Evolutionary conservation across 495 filamentous ascomycete genomes (phyloP).

Genomic region (Pseudevernia furfuracea): DNA sequence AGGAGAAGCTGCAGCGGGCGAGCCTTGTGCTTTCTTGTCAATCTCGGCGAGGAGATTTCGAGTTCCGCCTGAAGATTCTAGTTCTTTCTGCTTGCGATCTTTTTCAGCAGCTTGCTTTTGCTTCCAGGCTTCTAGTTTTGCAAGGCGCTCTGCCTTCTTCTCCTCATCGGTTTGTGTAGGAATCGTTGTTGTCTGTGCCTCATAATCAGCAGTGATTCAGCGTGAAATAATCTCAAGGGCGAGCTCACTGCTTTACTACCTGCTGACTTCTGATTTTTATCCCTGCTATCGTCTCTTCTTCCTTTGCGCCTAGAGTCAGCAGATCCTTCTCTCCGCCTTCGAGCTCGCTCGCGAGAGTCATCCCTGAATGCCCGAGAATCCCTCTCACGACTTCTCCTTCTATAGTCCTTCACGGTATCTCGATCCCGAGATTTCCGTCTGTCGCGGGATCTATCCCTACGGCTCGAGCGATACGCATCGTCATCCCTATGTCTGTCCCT

Average conservation of each 20-base stretch:
- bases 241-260: slow-evolving; percentile 49
- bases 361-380: slow-evolving; percentile 71
- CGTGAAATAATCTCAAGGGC: too few species aligned
- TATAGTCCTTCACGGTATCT: slow-evolving; percentile 52
- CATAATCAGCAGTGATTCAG: not conserved
- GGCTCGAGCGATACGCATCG: slow-evolving; percentile 53
- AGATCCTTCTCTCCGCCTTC: slow-evolving; percentile 65
- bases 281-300: slow-evolving; percentile 59
- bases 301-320: slow-evolving; percentile 64
- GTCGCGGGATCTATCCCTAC: slow-evolving; percentile 60
- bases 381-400: slow-evolving; percentile 62
- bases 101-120: slow-evolving; percentile 75
- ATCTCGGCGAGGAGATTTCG: slow-evolving; percentile 66
- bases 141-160: slow-evolving; percentile 74
- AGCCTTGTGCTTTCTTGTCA: slow-evolving; percentile 58
- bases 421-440: slow-evolving; percentile 52
- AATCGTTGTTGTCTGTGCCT: slow-evolving; percentile 29
- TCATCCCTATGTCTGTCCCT: slow-evolving; percentile 64
- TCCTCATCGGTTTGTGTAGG: slow-evolving; percentile 65
- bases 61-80: slow-evolving; percentile 51
- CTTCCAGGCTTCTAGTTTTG: slow-evolving; percentile 87
- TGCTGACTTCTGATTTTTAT: slow-evolving; percentile 41
- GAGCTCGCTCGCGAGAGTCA: slow-evolving; percentile 65
- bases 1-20: slow-evolving; percentile 48
- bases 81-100: slow-evolving; percentile 65